A percentile compares a stretch with the other conserved stretches of the same genome.
Evolutionary conservation across 2,329 filamentous ascomycete species (phyloP).

Genomic region (Aureobasidium vineae): DNA sequence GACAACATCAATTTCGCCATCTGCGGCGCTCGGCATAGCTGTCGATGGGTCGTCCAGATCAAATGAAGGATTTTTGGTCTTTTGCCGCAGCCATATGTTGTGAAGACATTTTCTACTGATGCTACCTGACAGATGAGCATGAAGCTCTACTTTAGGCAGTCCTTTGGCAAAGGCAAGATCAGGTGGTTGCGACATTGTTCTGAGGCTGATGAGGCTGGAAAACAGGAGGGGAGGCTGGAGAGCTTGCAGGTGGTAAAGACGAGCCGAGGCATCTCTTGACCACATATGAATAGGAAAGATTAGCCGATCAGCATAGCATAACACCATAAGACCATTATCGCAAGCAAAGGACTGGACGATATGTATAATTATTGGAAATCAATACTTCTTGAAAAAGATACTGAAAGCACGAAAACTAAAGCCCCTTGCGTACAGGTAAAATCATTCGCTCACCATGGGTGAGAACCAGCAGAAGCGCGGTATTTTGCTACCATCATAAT

Average conservation of each 20-base stretch:
- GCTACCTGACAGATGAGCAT: slow-evolving; percentile 77
- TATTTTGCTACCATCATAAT: not conserved
- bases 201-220: not conserved
- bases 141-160: slow-evolving; percentile 58
- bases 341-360: not conserved
- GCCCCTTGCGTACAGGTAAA: not conserved
- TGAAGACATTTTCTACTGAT: slow-evolving; percentile 71
- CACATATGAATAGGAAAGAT: not conserved
- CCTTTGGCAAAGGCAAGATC: slow-evolving; percentile 35
- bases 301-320: not conserved
- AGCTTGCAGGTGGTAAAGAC: not conserved
- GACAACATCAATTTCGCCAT: slow-evolving; percentile 38
- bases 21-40: slow-evolving; percentile 63
- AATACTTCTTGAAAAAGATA: not conserved
- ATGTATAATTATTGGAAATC: not conserved
- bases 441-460: not conserved
- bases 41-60: slow-evolving; percentile 64
- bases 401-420: not conserved
- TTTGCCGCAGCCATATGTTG: slow-evolving; percentile 67
- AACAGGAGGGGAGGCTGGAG: not conserved
- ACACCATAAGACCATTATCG: not conserved
- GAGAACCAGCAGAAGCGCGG: not conserved
- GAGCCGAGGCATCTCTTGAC: not conserved
- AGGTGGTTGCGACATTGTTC: not conserved
- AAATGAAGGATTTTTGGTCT: slow-evolving; percentile 48